Evolutionary conservation across 2,329 filamentous ascomycete species (phyloP).

Genomic region (Botrytis fabae): DNA sequence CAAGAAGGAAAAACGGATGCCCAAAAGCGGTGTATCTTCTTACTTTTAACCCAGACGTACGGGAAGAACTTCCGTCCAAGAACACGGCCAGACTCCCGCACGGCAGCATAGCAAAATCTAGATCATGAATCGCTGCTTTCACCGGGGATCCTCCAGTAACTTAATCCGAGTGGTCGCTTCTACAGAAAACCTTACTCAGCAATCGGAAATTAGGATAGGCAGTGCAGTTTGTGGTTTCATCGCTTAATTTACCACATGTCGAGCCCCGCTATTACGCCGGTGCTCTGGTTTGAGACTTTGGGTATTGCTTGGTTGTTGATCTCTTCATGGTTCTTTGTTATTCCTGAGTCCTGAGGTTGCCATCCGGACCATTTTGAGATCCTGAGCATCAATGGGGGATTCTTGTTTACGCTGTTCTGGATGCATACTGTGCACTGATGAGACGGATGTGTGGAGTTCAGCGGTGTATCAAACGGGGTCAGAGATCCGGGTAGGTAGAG

Average conservation of each 20-base stretch:
- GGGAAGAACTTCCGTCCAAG: background rate
- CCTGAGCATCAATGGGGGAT: background rate
- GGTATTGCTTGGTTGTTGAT: background rate
- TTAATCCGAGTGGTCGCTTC: background rate
- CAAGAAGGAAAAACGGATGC: background rate
- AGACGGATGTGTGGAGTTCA: background rate
- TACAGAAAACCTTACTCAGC: background rate
- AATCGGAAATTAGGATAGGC: background rate
- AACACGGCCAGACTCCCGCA: background rate
- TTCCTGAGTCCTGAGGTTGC: background rate
- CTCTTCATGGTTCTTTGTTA: background rate
- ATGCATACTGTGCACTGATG: background rate
- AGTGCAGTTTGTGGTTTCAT: background rate
- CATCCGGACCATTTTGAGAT: background rate
- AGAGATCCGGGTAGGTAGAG: background rate
- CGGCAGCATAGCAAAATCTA: background rate
- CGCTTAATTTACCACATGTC: background rate
- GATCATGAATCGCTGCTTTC: slow-evolving; percentile 5
- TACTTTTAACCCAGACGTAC: background rate
- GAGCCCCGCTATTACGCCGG: background rate
- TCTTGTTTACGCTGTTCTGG: background rate
- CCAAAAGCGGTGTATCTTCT: background rate
- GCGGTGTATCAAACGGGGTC: background rate
- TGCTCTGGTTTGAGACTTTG: slow-evolving; percentile 1
- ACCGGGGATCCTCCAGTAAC: background rate